Evolutionary conservation across 2,329 filamentous ascomycete species (phyloP), one percentile per base, ranked within the genome.

Genomic region (Escovopsis sp.): DNA sequence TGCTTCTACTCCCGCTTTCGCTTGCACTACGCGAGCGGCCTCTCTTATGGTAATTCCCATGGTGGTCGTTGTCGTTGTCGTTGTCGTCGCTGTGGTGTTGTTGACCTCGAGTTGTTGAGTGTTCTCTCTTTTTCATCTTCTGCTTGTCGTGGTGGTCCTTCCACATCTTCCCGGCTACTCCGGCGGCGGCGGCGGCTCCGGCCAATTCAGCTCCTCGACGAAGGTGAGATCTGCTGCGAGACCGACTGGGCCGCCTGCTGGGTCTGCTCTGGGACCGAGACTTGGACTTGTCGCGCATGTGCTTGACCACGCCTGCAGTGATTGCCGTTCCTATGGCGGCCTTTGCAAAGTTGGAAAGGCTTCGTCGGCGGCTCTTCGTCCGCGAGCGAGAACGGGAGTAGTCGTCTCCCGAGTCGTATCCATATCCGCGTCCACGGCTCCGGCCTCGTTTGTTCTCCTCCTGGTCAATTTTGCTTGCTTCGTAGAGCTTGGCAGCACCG

Each of bases 401-500:
- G 42, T 67, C 61, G 38, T 62, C 64, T 36, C 56, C 53, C 2
- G 65, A 68, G 45, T 65, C 49, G 34, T 61, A 59, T 42, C 60
- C 59, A 9, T 7, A 4, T 33, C 60, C 57, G 34, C 72, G 65
- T 36, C 61, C 67, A 30, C 70, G 67, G 51, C 69, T 70, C 37
- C 75, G 71, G 9, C 77, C 77, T 40, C 77, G 71, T 28, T 48
- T 61, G 12, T 66, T 57, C 51, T 80, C 75, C 48, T 78, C 76
- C 52, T 71, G 75, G 37, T 79, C 73, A 37, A 71, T 58, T 53
- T 75, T 77, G 57, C 67, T 73, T 50, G 70, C 68, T 48, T 78
- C 70, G 54, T 74, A 72, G 52, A 78, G 79, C 54, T 80, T 79
- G 47, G 75, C 69, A 5, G 76, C 76, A n/a, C 76, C 77, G 4